Evolutionary conservation across 139 green algal species (phyloP).

Genomic region (Ettlia oleoabundans): DNA sequence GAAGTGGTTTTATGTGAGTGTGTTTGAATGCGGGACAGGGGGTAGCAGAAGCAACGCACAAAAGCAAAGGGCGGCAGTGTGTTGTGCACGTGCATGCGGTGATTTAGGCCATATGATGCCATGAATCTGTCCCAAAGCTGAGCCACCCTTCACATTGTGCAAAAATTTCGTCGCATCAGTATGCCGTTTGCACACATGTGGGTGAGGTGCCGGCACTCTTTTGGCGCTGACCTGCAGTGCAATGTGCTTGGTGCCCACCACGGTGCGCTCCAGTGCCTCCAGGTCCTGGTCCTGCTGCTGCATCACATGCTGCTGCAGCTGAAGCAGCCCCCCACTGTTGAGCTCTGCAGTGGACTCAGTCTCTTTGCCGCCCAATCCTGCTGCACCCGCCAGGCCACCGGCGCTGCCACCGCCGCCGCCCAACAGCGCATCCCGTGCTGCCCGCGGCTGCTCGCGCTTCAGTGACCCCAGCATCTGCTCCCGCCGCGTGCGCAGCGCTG

Average conservation of each 20-base stretch:
- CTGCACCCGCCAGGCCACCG: background rate
- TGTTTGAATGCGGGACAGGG: too few species aligned
- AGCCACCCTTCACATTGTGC: too few species aligned
- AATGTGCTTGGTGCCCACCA: slow-evolving; percentile 71
- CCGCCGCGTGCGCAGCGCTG: slow-evolving; percentile 66
- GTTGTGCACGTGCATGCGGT: too few species aligned
- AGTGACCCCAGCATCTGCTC: slow-evolving; percentile 80
- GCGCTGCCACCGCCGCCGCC: slow-evolving; percentile 7
- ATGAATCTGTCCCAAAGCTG: too few species aligned
- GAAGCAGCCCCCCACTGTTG: slow-evolving; percentile 65
- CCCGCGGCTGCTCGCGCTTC: slow-evolving; percentile 52
- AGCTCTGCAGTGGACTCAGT: slow-evolving; percentile 74
- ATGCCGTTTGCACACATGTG: too few species aligned
- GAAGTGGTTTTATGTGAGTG: too few species aligned
- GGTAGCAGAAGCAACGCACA: too few species aligned
- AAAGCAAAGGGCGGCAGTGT: too few species aligned
- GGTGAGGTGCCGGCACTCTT: too few species aligned
- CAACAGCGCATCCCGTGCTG: slow-evolving; percentile 43
- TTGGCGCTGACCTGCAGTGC: slow-evolving; percentile 77
- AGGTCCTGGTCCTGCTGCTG: slow-evolving; percentile 78
- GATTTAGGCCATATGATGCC: too few species aligned
- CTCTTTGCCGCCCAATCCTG: slow-evolving; percentile 45
- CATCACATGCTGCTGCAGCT: slow-evolving; percentile 81
- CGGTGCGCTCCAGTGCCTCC: slow-evolving; percentile 75
- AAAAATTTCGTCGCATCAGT: too few species aligned